These are phyloP conservation scores for Tausonia pullulans DNA, from an alignment of 1,284 basidiomycete genomes.

Conservation along the genomic window DNA sequence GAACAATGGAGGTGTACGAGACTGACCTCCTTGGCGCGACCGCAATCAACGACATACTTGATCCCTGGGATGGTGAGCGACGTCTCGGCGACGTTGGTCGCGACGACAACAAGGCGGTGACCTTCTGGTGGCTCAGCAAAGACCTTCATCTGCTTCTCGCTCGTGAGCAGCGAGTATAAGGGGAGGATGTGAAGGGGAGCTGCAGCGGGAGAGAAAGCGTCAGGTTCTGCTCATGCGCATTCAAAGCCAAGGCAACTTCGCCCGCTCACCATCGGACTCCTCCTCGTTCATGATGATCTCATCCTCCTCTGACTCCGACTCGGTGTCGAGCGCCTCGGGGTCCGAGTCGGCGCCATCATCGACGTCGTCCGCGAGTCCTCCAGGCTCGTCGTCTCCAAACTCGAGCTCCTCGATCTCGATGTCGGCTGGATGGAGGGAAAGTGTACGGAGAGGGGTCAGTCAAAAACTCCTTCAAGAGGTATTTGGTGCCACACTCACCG, in stretches of 20 bases:
- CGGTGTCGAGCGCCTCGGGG: constrained; percentile 35
- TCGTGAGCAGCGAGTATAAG: constrained; percentile 58
- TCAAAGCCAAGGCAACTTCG: no score
- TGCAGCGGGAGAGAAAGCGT: constrained; percentile 21
- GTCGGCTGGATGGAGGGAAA: constrained; percentile 18
- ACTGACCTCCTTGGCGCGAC: constrained; percentile 69
- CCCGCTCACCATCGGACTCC: constrained; percentile 29
- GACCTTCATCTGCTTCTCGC: constrained; percentile 62
- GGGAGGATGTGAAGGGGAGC: constrained; percentile 61
- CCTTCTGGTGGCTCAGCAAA: constrained; percentile 54
- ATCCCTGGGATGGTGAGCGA: constrained; percentile 68
- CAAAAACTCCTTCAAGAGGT: not conserved
- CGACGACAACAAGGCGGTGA: constrained; percentile 55
- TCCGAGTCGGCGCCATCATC: constrained; percentile 37
- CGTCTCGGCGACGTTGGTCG: constrained; percentile 69
- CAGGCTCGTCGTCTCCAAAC: constrained; percentile 30
- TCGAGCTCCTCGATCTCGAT: constrained; percentile 37
- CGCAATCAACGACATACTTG: constrained; percentile 62
- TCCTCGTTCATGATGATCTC: constrained; percentile 31
- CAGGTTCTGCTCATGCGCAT: no score
- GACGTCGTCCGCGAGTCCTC: constrained; percentile 38
- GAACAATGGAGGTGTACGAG: no score
- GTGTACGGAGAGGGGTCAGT: not conserved
- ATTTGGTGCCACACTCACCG: not conserved
- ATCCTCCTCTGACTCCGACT: constrained; percentile 33